These are phyloP conservation scores for Carnegiea gigantea DNA, from an alignment of 179 eudicot species.

Conservation along the genomic window DNA sequence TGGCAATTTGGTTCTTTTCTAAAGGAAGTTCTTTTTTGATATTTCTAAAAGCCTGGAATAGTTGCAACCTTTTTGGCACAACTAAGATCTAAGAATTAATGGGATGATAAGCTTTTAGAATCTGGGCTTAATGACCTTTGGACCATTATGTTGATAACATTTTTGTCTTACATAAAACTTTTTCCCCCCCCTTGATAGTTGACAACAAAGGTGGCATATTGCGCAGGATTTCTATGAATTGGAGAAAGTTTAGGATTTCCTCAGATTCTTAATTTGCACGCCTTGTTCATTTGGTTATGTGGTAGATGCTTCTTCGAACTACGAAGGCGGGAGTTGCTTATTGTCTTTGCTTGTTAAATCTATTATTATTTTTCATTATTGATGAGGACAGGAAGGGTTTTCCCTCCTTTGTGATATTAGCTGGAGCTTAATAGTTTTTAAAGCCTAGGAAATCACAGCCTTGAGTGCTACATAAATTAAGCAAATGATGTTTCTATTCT, in stretches of 20 bases:
- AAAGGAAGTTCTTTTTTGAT: background rate
- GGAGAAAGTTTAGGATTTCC: conserved; percentile 26
- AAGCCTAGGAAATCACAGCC: conserved; percentile 36
- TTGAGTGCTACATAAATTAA: conserved; percentile 34
- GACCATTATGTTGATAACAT: conserved; percentile 35
- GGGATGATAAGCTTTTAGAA: conserved; percentile 24
- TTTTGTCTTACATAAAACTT: conserved; percentile 9
- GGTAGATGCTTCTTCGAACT: conserved; percentile 41
- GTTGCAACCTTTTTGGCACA: conserved; percentile 8
- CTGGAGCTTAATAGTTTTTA: conserved; percentile 26
- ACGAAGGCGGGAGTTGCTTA: conserved; percentile 35
- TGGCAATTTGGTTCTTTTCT: background rate
- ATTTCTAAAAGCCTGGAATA: background rate
- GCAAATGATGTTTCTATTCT: conserved; percentile 53
- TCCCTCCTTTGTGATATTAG: conserved; percentile 21
- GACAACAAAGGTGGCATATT: conserved; percentile 32
- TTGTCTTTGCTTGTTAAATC: conserved; percentile 30
- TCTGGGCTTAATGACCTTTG: conserved; percentile 25
- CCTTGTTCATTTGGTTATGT: conserved; percentile 33
- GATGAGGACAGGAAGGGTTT: conserved; percentile 21
- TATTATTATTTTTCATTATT: conserved; percentile 15
- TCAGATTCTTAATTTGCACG: conserved; percentile 39
- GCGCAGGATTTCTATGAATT: conserved; percentile 28
- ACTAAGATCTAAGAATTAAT: conserved; percentile 19
- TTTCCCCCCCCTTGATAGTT: background rate